Conservation (phyloP, 2,329 filamentous ascomycete species). For the Helminthosporium solani region DNA sequence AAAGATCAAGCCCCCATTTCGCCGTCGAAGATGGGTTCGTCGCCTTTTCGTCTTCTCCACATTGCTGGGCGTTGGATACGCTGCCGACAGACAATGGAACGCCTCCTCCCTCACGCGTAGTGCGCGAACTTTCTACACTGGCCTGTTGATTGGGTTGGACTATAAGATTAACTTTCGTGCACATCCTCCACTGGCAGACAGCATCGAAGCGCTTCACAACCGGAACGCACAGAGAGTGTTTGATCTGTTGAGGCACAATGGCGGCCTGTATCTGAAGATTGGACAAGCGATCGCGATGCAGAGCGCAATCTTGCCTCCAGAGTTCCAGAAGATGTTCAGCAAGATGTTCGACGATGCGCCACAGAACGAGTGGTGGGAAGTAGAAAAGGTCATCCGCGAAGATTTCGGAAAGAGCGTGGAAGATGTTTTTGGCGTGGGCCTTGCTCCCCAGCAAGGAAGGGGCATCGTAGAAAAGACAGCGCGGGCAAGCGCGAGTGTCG, state of each 20-base stretch:
- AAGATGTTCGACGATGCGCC: conserved; percentile 98
- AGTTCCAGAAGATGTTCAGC: conserved; percentile 94
- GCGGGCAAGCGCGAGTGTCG: conserved; percentile 84
- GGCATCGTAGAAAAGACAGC: conserved; percentile 71
- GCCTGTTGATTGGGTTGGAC: conserved; percentile 79
- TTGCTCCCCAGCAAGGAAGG: conserved; percentile 63
- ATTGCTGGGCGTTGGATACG: conserved; percentile 63
- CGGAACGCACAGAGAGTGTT: conserved; percentile 84
- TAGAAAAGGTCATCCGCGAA: conserved; percentile 79
- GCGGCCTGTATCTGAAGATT: conserved; percentile 94
- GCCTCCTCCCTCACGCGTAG: conserved; percentile 77
- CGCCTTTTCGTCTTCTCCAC: conserved; percentile 65
- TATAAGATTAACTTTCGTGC: conserved; percentile 96
- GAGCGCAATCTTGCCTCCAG: conserved; percentile 85
- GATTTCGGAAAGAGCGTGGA: conserved; percentile 84
- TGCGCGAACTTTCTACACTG: conserved; percentile 75
- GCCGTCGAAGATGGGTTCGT: conserved; percentile 73
- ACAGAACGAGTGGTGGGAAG: conserved; percentile 83
- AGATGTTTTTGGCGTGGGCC: conserved; percentile 90
- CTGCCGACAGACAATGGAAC: conserved; percentile 72
- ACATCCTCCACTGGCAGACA: conserved; percentile 70
- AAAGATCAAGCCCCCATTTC: conserved; percentile 69
- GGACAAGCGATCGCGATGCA: conserved; percentile 99
- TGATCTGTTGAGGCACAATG: conserved; percentile 78
- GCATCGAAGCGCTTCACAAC: conserved; percentile 74